These are phyloP conservation scores for Trichaptum fuscoviolaceum DNA, from an alignment of 768 basidiomycete species.

Conservation along the genomic window DNA sequence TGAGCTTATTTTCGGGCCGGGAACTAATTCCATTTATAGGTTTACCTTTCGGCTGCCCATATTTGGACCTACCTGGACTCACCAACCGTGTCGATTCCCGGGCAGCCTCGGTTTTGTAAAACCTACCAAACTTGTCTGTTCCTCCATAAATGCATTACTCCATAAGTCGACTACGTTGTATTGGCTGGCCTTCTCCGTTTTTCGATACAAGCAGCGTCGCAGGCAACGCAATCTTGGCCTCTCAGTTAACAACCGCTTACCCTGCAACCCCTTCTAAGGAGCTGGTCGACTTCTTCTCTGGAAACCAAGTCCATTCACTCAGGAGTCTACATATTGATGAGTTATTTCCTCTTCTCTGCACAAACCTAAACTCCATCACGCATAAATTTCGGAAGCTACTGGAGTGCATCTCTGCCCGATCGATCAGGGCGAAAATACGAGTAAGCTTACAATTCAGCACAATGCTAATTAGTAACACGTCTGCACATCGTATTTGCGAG, in stretches of 20 bases:
- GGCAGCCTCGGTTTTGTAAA: not conserved
- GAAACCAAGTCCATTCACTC: no score
- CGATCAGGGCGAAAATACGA: not conserved
- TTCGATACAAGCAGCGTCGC: not conserved
- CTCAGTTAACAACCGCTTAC: not conserved
- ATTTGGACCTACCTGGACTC: conserved; percentile 1
- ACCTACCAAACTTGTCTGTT: no score
- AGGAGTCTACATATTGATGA: not conserved
- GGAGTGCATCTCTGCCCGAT: not conserved
- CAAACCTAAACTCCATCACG: not conserved
- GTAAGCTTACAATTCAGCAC: not conserved
- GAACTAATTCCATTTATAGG: not conserved
- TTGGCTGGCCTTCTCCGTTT: not conserved
- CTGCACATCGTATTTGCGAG: not conserved
- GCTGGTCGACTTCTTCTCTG: no score
- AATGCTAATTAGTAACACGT: not conserved
- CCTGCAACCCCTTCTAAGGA: not conserved
- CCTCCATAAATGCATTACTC: not conserved
- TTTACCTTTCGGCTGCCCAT: not conserved
- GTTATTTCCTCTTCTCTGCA: not conserved
- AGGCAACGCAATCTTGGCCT: no score
- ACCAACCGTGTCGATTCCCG: not conserved
- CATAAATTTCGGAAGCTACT: not conserved
- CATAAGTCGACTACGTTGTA: not conserved
- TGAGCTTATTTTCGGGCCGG: not conserved